These are phyloP conservation scores for Ophiostoma fasciatum DNA, from an alignment of 2,329 filamentous ascomycete genomes.

Conservation along the genomic window DNA sequence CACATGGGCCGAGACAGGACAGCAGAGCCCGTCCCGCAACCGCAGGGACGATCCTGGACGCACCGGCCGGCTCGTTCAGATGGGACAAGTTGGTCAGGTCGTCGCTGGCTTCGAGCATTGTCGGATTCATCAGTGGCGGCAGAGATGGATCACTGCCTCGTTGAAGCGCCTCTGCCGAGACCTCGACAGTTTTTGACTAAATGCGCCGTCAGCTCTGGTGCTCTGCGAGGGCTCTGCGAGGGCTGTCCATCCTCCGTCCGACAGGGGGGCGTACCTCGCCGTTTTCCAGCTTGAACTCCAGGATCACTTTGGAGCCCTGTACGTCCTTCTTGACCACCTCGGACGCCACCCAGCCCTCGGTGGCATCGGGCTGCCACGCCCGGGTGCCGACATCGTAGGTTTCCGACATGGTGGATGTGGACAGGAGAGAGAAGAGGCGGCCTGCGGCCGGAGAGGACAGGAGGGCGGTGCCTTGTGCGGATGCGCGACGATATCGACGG, in stretches of 20 bases:
- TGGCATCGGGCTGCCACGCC: conserved; percentile 94
- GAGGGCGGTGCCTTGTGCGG: not conserved
- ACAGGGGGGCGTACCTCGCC: too few species aligned
- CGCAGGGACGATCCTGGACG: conserved; percentile 13
- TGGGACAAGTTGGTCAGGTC: conserved; percentile 95
- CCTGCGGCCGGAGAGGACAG: conserved; percentile 8
- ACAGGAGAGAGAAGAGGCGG: conserved; percentile 20
- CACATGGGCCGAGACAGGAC: not conserved
- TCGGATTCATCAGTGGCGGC: conserved; percentile 92
- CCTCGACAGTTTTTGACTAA: conserved; percentile 65
- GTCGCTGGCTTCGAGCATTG: conserved; percentile 96
- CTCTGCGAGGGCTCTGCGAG: too few species aligned
- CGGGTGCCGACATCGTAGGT: conserved; percentile 91
- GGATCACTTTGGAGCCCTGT: conserved; percentile 71
- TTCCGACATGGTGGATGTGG: conserved; percentile 57
- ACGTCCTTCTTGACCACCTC: conserved; percentile 78
- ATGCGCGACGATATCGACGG: not conserved
- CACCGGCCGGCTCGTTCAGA: conserved; percentile 95
- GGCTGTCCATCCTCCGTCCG: too few species aligned
- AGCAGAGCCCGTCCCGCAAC: too few species aligned
- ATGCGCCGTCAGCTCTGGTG: too few species aligned
- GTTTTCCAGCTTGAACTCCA: conserved; percentile 82
- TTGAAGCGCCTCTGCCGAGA: conserved; percentile 61
- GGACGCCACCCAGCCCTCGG: conserved; percentile 94
- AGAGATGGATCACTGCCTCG: conserved; percentile 63